A percentile compares a stretch with the other conserved stretches of the same genome.
phyloP scores from a whole-genome alignment of 306 rosid genomes.

The Cicer arietinum region DNA sequence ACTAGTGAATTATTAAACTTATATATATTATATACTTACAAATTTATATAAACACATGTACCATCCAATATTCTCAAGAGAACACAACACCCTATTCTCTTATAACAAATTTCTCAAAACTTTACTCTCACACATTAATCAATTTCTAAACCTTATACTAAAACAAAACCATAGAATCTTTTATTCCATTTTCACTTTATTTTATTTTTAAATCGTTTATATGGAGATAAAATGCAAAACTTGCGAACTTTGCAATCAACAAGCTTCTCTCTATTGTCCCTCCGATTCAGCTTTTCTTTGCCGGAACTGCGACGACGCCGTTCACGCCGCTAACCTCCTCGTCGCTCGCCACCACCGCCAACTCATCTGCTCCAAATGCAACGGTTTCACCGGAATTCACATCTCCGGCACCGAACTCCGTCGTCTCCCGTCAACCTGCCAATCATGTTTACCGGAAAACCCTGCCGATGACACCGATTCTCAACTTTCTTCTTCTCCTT shows the following conservation, averaged over 20 bases:
- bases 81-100: no score
- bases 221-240: slow-evolving; percentile 15
- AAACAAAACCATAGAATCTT: not conserved
- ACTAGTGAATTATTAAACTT: no score
- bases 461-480: not conserved
- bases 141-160: no score
- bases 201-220: not conserved
- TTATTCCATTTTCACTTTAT: not conserved
- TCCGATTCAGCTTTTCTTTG: slow-evolving; percentile 59
- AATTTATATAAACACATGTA: no score
- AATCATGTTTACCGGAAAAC: slow-evolving; percentile 44
- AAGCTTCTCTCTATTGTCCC: slow-evolving; percentile 44
- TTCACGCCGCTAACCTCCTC: slow-evolving; percentile 53
- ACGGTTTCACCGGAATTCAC: slow-evolving; percentile 36
- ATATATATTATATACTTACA: no score
- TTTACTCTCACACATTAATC: no score
- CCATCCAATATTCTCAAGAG: no score
- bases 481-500: slow-evolving; percentile 32
- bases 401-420: slow-evolving; percentile 20
- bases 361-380: slow-evolving; percentile 37
- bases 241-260: slow-evolving; percentile 48
- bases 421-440: not conserved
- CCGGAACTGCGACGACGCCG: slow-evolving; percentile 41
- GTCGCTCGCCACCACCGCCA: slow-evolving; percentile 55
- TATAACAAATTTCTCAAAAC: no score